Evolutionary conservation across 257 asterid species (phyloP), one percentile per base, ranked within the genome.

Genomic region (Gentiana straminea): DNA sequence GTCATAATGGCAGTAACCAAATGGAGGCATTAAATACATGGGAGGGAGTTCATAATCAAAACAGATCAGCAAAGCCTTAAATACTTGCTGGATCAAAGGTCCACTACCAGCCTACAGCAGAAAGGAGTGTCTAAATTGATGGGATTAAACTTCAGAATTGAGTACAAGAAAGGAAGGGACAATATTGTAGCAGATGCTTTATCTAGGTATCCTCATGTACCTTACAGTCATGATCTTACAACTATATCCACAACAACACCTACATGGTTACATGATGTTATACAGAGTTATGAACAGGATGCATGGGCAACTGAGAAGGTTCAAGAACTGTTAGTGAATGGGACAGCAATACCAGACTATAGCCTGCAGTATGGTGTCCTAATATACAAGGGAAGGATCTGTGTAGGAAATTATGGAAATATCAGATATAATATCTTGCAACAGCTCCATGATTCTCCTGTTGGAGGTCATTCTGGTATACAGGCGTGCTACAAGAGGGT

Each of bases 131-230:
- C 58, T 1, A 64, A 64, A 5, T 34, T 64, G 3, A 9, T 64
- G 7, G 62, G 68, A 1, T 3, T 54, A 5, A 55, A 62, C 33
- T 62, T 36, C 34, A 55, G 39, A 44, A 43, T 62, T 1, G 36
- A 35, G 6, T 62, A 51, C 39, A 64, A 55, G 3, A 47, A 35
- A 1, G 57, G 56, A 2, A 12, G 0, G 0, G 64, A 50, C 1
- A 57, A 57, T 43, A 37, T 4, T 2, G 64, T 35, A 0, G 64
- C 53, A 1, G 54, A 64, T 64, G 69, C 54, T 1, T 13, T 64
- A 0, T 64, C 69, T 5, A 49, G 64, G 1, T 3, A 7, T 7
- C 44, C 7, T 3, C 39, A 0, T 5, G 11, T 11, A 1, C 6
- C 33, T 3, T 35, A 12, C 0, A 39, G 33, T 48, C 6, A n/a